Conservation (phyloP, 2,329 filamentous ascomycete species). For the Phoma sp. region DNA sequence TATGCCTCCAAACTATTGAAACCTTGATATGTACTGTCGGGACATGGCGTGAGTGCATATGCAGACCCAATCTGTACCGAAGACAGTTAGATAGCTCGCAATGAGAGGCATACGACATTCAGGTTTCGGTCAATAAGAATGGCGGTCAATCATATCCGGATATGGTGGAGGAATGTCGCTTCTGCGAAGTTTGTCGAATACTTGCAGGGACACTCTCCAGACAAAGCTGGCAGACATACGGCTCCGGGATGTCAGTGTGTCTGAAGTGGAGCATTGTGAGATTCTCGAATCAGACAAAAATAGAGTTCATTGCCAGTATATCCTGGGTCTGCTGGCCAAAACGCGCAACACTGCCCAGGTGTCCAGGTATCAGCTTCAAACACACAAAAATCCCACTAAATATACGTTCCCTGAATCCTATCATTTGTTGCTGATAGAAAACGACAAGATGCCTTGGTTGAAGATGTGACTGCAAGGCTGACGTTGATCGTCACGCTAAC, state of each 20-base stretch:
- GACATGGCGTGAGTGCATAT: constrained; percentile 13
- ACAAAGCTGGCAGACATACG: background rate
- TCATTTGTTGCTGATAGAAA: background rate
- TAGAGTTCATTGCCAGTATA: constrained; percentile 5
- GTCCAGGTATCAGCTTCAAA: constrained; percentile 4
- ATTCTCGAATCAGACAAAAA: constrained; percentile 1
- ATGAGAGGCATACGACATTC: background rate
- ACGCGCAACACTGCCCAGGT: background rate
- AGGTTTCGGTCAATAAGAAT: background rate
- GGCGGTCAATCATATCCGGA: background rate
- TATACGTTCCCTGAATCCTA: background rate
- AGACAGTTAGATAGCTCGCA: background rate
- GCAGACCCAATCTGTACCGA: background rate
- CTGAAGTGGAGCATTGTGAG: background rate
- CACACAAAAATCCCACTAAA: background rate
- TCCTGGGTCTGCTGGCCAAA: background rate
- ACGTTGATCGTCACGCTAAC: constrained; percentile 3
- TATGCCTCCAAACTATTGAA: no score
- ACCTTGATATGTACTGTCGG: no score
- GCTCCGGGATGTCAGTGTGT: background rate
- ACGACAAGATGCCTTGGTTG: background rate
- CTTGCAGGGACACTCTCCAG: background rate
- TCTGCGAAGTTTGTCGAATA: background rate
- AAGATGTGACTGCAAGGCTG: constrained; percentile 1
- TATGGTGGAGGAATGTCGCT: background rate